Base-by-base conservation (phyloP, 352 stramenopile species). In the Phytophthora pisi region DNA sequence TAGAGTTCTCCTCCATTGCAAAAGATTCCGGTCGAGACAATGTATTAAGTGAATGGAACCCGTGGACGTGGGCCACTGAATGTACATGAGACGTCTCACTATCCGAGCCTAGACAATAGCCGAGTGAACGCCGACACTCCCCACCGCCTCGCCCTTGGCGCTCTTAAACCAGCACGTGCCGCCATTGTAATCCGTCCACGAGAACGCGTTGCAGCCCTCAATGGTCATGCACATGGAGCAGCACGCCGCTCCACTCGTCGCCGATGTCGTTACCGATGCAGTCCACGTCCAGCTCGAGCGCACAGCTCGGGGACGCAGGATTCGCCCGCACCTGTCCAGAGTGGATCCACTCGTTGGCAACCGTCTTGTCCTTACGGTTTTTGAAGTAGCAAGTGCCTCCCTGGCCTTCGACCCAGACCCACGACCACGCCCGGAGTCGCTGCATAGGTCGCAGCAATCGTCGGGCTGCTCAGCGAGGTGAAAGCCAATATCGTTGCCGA, bases 91-190 rank as follows among this genome's bases (percentile, higher is more conserved):
- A 34, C 28, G 6, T 34, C 28, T 34, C 28, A 34, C 28, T 34
- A 34, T 34, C 28, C 28, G 9, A 26, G 18, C 11, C 28, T 60
- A 64, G 28, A 67, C 20, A 51, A 72, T 57, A 23, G 52, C 59
- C 28, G 65, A 72, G 30, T 64, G 68, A 16, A 64, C 53, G 2
- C 47, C 65, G 10, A 38, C 5, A 5, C 51, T 51, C 6, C 30
- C 9, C 20, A 36, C 31, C 1, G 61, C 61, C 9, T 57, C 13
- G 10, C 72, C 65, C 47, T 81, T 78, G 40, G 24, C 51, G 31
- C 67, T 87, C 70, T 90, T 90, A 51, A 90, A 68, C 63, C 70
- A 90, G 73, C 79, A 90, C 10, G 74, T 83, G 24, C 82, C 78
- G n/a, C 64, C 66, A 31, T 75, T 66, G 65, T 61, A 67, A 49